Evolutionary conservation across 106 monocot genomes (phyloP).

Genomic region (Xerophyta viscosa): DNA sequence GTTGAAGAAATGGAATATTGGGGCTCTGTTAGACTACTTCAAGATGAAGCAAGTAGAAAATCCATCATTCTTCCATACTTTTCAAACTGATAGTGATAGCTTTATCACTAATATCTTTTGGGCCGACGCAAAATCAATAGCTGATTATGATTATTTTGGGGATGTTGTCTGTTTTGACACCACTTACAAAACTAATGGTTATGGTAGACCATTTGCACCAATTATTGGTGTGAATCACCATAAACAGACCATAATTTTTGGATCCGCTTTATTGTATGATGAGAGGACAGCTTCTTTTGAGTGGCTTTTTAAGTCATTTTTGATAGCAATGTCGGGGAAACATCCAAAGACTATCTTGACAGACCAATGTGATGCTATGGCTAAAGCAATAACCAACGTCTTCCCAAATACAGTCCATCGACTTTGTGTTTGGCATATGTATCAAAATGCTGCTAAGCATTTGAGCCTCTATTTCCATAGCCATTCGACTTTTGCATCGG

Average conservation of each 20-base stretch:
- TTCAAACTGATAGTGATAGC: conserved; percentile 50
- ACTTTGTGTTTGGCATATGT: too few species aligned
- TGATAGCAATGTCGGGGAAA: conserved; percentile 39
- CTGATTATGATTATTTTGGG: conserved; percentile 58
- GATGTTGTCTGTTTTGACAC: conserved; percentile 75
- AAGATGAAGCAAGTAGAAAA: conserved; percentile 54
- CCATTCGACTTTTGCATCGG: too few species aligned
- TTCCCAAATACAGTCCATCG: too few species aligned
- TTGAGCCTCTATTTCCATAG: too few species aligned
- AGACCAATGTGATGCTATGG: conserved; percentile 23
- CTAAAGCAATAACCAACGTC: too few species aligned
- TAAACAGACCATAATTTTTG: conserved; percentile 59
- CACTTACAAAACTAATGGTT: conserved; percentile 33
- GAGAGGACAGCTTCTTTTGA: conserved; percentile 36
- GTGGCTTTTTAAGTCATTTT: conserved; percentile 72
- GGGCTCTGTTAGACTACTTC: conserved; percentile 50
- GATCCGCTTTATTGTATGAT: conserved; percentile 58
- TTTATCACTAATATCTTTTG: conserved; percentile 51
- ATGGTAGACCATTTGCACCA: conserved; percentile 44
- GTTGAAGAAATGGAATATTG: conserved; percentile 41
- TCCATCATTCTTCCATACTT: conserved; percentile 54
- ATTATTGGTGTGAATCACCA: conserved; percentile 73
- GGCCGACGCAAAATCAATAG: conserved; percentile 61
- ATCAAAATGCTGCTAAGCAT: too few species aligned
- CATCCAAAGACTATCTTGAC: conserved; percentile 55